Evolutionary conservation across 2,329 filamentous ascomycete species (phyloP).

Genomic region (Colletotrichum cordylinicola): DNA sequence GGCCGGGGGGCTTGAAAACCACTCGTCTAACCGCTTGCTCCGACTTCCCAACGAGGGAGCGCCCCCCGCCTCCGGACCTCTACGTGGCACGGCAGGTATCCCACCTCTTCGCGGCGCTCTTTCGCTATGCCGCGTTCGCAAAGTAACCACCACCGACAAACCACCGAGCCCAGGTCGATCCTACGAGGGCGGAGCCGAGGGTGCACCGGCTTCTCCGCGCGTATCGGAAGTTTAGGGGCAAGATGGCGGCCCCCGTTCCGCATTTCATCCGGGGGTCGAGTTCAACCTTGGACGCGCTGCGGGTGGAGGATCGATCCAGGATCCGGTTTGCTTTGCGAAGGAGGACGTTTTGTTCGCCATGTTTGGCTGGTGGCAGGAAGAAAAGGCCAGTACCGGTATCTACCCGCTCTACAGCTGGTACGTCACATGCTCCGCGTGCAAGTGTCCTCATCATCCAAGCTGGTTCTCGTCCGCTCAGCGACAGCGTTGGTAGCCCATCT

Average conservation of each 20-base stretch:
- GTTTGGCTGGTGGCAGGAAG: background rate
- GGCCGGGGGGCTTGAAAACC: background rate
- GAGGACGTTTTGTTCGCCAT: background rate
- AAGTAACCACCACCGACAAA: background rate
- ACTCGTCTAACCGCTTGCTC: background rate
- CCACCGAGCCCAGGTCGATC: too few relatives aligned
- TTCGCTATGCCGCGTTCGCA: background rate
- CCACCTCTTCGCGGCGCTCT: background rate
- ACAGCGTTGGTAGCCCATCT: rapidly evolving
- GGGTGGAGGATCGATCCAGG: background rate
- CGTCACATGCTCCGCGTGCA: background rate
- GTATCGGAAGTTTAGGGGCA: background rate
- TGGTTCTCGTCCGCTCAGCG: rapidly evolving
- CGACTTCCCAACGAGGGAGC: background rate
- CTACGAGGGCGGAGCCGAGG: background rate
- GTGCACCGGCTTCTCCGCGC: background rate
- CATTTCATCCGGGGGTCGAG: background rate
- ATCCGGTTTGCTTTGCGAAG: background rate
- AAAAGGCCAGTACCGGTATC: background rate
- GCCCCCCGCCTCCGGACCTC: background rate
- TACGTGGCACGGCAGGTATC: background rate
- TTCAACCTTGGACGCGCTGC: background rate
- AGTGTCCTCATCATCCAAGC: background rate
- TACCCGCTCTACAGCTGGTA: background rate
- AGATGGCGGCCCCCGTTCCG: background rate